Evolutionary conservation across 1,139 yeast species (phyloP), one percentile per base, ranked within the genome.

Genomic region (Pichia cactophila): DNA sequence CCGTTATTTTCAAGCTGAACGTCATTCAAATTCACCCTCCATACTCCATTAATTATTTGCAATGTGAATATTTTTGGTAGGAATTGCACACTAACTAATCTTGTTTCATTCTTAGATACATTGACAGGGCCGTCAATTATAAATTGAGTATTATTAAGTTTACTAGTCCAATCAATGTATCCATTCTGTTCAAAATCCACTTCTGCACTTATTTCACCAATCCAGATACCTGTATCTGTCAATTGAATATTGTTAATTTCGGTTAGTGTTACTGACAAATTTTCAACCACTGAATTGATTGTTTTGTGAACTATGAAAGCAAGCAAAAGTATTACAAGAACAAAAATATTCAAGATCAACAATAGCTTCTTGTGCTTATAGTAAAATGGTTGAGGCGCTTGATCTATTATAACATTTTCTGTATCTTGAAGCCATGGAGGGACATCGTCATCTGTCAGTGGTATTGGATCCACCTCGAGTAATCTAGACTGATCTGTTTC

Each of bases 341-440:
- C 16, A 31, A 14, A 2, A 14, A 31, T 14, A 14, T 31, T 31
- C 35, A 31, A 31, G 10, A 31, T 35, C 20, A 17, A 35, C 20
- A 35, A 39, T 17, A 14, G 17, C 23, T 26, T 50, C 42, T 9
- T 48, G 33, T 38, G 41, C 8, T 28, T 29, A 12, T 26, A 8
- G 16, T 50, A 47, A 31, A 41, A 50, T n/a, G 31, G 5, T 5
- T 4, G 20, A 4, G 50, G 53, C 11, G 44, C 46, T 4, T 48
- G 20, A n/a, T 50, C 48, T 16, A 41, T 23, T 4, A 43, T 11
- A 16, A 48, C 20, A 31, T 43, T 26, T 28, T 45, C 44, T 33
- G 36, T 42, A n/a, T 42, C 36, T 14, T 33, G 46, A 26, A 50
- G 42, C 10, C 31, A 41, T 6, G 35, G 17, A 1, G 47, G 50